Evolutionary conservation across 2,329 filamentous ascomycete species (phyloP), one percentile per base, ranked within the genome.

Genomic region (Hypoxylon sp.): DNA sequence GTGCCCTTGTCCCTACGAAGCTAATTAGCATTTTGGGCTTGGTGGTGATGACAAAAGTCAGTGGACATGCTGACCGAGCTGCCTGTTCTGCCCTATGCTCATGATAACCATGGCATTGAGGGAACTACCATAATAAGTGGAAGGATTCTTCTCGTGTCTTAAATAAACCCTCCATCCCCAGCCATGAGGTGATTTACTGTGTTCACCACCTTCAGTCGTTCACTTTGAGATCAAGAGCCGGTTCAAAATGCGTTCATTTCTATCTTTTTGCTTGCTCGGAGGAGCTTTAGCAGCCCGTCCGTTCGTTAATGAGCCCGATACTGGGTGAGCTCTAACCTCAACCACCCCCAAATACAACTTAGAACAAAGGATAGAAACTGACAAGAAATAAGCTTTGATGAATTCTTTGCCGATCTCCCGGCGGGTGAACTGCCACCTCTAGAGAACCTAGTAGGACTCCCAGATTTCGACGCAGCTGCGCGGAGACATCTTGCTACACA

Each of bases 391-490:
- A 63, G 75, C 31, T 72, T 78, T 26, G 69, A 73, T n/a, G 60
- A 68, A 2, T 63, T 66, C 27, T 66, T 77, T 32, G 62, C 64
- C 23, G 63, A 72, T 45, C 61, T 75, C 9, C 46, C 68, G 3
- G 49, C 48, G 7, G 60, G 60, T 21, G 50, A 62, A 20, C 69
- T 81, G 30, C 75, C 78, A 6, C 63, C 73, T 35, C 65, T 82
- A 5, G 63, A 70, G 11, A 61, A 69, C 44, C 73, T 82, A 30
- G 65, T 78, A 7, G 78, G 77, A 11, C 68, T 83, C 5, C 77
- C 74, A 1, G 80, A 82, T 67, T 83, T 82, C 58, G 77, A 82
- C 29, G 80, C 72, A 66, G 76, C 76, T 2, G 79, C 79, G 15
- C 70, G 77, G 45, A 72, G 74, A 41, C 74, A 75, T 58, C 71